Base-by-base conservation (phyloP, 2,329 filamentous ascomycete species). In the Aspergillus jensenii region DNA sequence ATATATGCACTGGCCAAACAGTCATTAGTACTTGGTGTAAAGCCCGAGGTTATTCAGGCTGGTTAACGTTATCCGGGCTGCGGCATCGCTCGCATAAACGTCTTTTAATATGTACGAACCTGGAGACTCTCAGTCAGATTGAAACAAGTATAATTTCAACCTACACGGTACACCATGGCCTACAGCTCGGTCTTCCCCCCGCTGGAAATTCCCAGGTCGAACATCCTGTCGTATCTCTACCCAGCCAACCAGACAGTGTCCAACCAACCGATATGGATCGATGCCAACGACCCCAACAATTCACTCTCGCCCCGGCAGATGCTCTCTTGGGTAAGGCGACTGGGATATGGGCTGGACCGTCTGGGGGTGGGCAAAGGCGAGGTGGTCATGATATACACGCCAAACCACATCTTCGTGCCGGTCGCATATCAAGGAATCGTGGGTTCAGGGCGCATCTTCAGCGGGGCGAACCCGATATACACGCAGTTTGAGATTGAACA, bases 191-290 rank as follows among this genome's bases (percentile, higher is more conserved):
- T 45, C 14, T 59, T 52, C 39, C 43, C 58, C 17, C 21, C 27
- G 12, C 35, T 59, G 15, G 6, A 35, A 15, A 48, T 59, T 25
- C 58, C 58, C 35, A 37, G 48, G 12, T 52, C 48, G 35, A 59
- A 59, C 58, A 39, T 59, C 35, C 58, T 59, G 35, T 49, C 58
- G 6, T 59, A 59, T 39, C 47, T 59, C 41, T 59, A 56, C 48
- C 58, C 58, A 35, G 9, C 52, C 17, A 56, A 53, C 39, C 40
- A 56, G 41, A 55, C 53, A 27, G 43, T 56, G 14, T 56, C 53
- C 4, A 44, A 52, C 44, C 49, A 52, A 9, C 58, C 58, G 9
- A 56, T 59, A 44, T 59, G 58, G 58, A 59, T 59, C 52, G 58
- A 59, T 46, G 53, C 58, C 43, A 31, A 9, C 3, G 44, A 59